Evolutionary conservation across 1,284 basidiomycete genomes (phyloP).

Genomic region (Xerocomus minutiporus): DNA sequence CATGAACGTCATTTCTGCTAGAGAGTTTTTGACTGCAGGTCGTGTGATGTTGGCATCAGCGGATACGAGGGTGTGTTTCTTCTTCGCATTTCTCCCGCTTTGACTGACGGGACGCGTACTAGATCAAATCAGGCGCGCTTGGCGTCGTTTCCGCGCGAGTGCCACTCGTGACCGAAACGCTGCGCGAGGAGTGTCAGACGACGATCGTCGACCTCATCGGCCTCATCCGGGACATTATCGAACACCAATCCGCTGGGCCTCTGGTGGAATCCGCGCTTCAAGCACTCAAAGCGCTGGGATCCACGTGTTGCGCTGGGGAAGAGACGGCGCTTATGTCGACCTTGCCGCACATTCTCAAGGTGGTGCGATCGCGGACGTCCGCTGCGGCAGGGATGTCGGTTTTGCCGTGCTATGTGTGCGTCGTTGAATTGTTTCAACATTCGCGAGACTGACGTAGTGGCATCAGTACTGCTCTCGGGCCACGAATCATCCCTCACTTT

Average conservation of each 20-base stretch:
- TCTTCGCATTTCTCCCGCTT: too few relatives aligned
- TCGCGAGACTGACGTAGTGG: conserved; percentile 7
- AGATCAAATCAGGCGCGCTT: conserved; percentile 65
- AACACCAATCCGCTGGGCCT: conserved; percentile 36
- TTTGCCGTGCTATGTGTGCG: conserved; percentile 61
- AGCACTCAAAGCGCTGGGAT: conserved; percentile 56
- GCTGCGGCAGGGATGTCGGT: conserved; percentile 46
- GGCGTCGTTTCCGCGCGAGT: conserved; percentile 65
- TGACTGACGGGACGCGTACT: neutral
- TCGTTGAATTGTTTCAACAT: neutral
- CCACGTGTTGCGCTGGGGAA: conserved; percentile 59
- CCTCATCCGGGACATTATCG: conserved; percentile 46
- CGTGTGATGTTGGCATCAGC: conserved; percentile 50
- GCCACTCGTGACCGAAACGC: conserved; percentile 53
- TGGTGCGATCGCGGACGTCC: conserved; percentile 39
- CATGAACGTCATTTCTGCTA: conserved; percentile 61
- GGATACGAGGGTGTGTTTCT: conserved; percentile 41
- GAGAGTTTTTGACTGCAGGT: conserved; percentile 55
- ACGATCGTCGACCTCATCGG: conserved; percentile 51
- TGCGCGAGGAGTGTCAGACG: conserved; percentile 50
- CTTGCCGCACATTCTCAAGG: conserved; percentile 54
- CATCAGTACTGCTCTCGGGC: conserved; percentile 60
- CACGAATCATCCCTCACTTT: conserved; percentile 81
- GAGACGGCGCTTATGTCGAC: conserved; percentile 57
- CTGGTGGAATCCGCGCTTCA: conserved; percentile 48